phyloP scores from a whole-genome alignment of 805 yeast genomes.

The Priceomyces castillae region DNA sequence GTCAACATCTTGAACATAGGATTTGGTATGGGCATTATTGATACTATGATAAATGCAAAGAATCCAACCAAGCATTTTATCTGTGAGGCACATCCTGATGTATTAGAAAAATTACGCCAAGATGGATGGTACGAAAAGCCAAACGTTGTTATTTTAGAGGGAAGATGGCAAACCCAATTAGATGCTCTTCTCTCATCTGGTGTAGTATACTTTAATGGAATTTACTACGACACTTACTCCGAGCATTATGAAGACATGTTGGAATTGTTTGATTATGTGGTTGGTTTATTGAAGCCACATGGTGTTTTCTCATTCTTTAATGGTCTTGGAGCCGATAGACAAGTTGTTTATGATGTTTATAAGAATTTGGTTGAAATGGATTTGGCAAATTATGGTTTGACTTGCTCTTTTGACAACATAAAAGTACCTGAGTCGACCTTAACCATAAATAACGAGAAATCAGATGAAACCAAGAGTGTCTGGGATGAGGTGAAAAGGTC shows the following conservation, averaged over 20 bases:
- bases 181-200: slow-evolving; percentile 58
- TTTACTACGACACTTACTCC: slow-evolving; percentile 90
- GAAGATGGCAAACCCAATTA: slow-evolving; percentile 89
- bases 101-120: slow-evolving; percentile 56
- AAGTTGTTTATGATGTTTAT: slow-evolving; percentile 62
- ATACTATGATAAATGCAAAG: slow-evolving; percentile 62
- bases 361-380: slow-evolving; percentile 78
- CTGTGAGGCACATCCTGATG: slow-evolving; percentile 94
- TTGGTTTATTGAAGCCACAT: slow-evolving; percentile 75
- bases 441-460: slow-evolving; percentile 7
- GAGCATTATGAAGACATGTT: slow-evolving; percentile 90
- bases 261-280: slow-evolving; percentile 75
- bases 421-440: slow-evolving; percentile 43
- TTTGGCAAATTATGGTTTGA: slow-evolving; percentile 72
- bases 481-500: slow-evolving; percentile 63
- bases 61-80: slow-evolving; percentile 75
- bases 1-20: slow-evolving; percentile 76
- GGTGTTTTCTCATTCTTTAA: slow-evolving; percentile 91
- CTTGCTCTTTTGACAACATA: slow-evolving; percentile 52
- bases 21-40: slow-evolving; percentile 97
- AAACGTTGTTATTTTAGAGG: slow-evolving; percentile 72
- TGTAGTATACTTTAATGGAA: slow-evolving; percentile 81
- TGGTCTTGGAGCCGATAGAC: slow-evolving; percentile 57
- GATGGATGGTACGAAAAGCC: slow-evolving; percentile 84
- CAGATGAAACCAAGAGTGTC: slow-evolving; percentile 38